Conservation (phyloP, 306 rosid genomes). For the Casuarina equisetifolia region DNA sequence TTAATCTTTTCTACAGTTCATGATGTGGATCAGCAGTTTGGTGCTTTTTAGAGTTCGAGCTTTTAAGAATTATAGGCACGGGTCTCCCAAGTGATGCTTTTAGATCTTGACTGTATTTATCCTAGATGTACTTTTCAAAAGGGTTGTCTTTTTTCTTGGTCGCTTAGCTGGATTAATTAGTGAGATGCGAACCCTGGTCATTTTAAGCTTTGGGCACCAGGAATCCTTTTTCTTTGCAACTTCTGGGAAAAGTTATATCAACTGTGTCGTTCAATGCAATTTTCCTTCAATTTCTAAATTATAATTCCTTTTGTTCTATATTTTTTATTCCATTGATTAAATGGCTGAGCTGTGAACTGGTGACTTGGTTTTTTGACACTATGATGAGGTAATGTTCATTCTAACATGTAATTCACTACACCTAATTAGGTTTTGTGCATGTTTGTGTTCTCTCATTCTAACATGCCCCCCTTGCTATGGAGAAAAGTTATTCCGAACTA, state of each 20-base stretch:
- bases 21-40: background rate
- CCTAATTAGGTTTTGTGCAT: background rate
- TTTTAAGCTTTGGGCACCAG: background rate
- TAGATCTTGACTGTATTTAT: background rate
- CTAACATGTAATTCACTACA: background rate
- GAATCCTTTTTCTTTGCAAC: background rate
- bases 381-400: background rate
- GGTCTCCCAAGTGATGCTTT: background rate
- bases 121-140: background rate
- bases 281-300: background rate
- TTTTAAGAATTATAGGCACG: background rate
- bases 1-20: background rate
- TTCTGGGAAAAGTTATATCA: background rate
- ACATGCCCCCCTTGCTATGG: background rate
- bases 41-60: background rate
- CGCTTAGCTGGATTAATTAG: background rate
- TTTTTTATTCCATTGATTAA: constrained; percentile 1
- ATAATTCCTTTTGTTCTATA: background rate
- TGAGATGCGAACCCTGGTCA: background rate
- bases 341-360: background rate
- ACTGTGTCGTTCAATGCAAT: background rate
- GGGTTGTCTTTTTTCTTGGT: background rate
- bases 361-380: background rate
- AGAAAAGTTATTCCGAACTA: background rate
- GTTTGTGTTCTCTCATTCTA: background rate